Conservation (phyloP, 257 asterid species). For the Henckelia pumila region DNA sequence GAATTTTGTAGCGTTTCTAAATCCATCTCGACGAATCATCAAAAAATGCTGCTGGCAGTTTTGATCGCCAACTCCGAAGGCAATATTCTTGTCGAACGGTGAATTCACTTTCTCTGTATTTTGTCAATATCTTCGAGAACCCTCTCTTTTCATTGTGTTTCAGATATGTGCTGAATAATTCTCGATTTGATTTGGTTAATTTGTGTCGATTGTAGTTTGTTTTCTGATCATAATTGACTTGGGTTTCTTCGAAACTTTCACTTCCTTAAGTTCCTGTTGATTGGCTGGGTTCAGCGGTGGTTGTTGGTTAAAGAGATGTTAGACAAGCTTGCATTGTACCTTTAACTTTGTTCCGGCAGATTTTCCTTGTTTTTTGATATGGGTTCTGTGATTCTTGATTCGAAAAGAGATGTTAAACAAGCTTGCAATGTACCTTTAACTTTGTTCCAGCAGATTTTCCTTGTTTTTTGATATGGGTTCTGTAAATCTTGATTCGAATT, state of each 20-base stretch:
- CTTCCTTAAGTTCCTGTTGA: too few relatives aligned
- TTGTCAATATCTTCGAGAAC: too few relatives aligned
- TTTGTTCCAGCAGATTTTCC: too few relatives aligned
- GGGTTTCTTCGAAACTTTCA: not conserved
- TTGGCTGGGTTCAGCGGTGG: too few relatives aligned
- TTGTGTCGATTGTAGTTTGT: not conserved
- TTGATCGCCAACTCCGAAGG: conserved; percentile 91
- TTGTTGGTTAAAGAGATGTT: too few relatives aligned
- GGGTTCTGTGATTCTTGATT: not conserved
- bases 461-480: conserved; percentile 10
- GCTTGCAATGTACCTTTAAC: too few relatives aligned
- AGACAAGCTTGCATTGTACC: too few relatives aligned
- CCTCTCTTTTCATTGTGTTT: not conserved
- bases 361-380: conserved; percentile 8
- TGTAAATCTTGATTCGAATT: conserved; percentile 3
- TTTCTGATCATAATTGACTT: not conserved
- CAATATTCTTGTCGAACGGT: conserved; percentile 95
- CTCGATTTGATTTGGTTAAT: not conserved
- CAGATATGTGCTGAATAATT: not conserved
- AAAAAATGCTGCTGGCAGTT: conserved; percentile 73
- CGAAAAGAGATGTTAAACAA: too few relatives aligned
- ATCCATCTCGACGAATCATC: too few relatives aligned
- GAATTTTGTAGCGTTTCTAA: not conserved
- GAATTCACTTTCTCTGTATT: not conserved
- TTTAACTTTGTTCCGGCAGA: too few relatives aligned